Conservation (phyloP, 148 eudicot genomes). For the Rhododendron simsii region DNA sequence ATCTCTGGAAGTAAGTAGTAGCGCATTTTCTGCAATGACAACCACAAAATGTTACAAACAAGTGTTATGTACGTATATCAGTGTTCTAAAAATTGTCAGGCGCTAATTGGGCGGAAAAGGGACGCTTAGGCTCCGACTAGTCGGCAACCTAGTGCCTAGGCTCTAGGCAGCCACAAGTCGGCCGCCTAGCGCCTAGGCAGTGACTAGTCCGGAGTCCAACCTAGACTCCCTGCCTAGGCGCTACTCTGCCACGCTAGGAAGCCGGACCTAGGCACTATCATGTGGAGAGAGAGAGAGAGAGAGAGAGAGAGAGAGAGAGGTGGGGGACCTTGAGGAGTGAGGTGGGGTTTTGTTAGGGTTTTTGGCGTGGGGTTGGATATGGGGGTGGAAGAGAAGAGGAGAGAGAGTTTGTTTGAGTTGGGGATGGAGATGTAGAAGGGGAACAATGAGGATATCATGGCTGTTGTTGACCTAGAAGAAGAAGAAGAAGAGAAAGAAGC, state of each 20-base stretch:
- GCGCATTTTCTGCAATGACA: slow-evolving; percentile 36
- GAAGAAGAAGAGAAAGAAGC: slow-evolving; percentile 8
- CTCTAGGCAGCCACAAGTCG: too few species aligned
- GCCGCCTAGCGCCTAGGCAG: too few species aligned
- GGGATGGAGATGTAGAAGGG: slow-evolving; percentile 17
- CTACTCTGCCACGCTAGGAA: too few species aligned
- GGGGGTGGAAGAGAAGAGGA: slow-evolving; percentile 24
- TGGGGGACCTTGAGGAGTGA: slow-evolving; percentile 26
- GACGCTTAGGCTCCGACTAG: too few species aligned
- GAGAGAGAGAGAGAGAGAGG: neutral
- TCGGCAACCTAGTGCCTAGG: too few species aligned
- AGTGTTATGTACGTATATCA: neutral
- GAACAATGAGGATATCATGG: slow-evolving; percentile 21
- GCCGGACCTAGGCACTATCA: neutral
- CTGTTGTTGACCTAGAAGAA: slow-evolving; percentile 14
- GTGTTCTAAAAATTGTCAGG: too few species aligned
- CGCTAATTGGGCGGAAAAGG: too few species aligned
- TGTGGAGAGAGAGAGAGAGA: neutral
- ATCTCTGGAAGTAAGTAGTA: slow-evolving; percentile 51
- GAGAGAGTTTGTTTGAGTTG: slow-evolving; percentile 16
- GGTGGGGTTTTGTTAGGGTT: slow-evolving; percentile 19
- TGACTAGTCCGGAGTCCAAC: too few species aligned
- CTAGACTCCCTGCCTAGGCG: too few species aligned
- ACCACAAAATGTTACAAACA: neutral
- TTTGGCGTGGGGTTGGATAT: slow-evolving; percentile 4